phyloP scores from a whole-genome alignment of 2,329 filamentous ascomycete genomes.

The Alternaria sp. region DNA sequence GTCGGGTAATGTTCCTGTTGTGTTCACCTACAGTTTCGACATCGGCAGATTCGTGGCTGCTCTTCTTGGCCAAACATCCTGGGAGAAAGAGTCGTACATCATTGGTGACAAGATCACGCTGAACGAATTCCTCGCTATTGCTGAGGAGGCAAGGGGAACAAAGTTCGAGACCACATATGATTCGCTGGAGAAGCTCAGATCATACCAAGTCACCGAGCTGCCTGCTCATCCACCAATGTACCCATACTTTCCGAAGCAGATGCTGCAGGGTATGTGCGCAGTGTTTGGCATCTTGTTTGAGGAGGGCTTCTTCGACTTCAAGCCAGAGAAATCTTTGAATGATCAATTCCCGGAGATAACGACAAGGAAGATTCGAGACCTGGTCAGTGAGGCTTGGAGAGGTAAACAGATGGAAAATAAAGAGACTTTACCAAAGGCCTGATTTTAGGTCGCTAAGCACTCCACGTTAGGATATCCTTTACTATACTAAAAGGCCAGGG shows the following conservation, averaged over 20 bases:
- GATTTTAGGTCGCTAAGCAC: no score
- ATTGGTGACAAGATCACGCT: background rate
- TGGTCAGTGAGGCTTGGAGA: background rate
- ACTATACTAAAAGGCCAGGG: no score
- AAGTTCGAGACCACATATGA: constrained; percentile 13
- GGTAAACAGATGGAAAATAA: background rate
- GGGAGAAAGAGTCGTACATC: background rate
- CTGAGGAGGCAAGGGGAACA: background rate
- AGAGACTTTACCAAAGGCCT: background rate
- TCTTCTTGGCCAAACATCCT: constrained; percentile 5
- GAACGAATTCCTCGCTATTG: background rate
- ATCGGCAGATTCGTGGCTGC: constrained; percentile 17
- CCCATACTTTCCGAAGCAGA: constrained; percentile 17
- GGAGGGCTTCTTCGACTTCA: background rate
- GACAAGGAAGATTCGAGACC: background rate
- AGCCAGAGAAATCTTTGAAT: background rate
- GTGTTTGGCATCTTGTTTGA: background rate
- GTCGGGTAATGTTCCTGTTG: constrained; percentile 18
- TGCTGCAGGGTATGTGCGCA: constrained; percentile 1
- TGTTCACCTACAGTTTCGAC: constrained; percentile 25
- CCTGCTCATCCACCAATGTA: constrained; percentile 14
- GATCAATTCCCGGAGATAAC: background rate
- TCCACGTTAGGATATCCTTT: no score
- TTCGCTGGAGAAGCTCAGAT: constrained; percentile 17
- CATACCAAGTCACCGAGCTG: constrained; percentile 23